Conservation (phyloP, 2,329 filamentous ascomycete genomes). For the Sarocladium oryzae region DNA sequence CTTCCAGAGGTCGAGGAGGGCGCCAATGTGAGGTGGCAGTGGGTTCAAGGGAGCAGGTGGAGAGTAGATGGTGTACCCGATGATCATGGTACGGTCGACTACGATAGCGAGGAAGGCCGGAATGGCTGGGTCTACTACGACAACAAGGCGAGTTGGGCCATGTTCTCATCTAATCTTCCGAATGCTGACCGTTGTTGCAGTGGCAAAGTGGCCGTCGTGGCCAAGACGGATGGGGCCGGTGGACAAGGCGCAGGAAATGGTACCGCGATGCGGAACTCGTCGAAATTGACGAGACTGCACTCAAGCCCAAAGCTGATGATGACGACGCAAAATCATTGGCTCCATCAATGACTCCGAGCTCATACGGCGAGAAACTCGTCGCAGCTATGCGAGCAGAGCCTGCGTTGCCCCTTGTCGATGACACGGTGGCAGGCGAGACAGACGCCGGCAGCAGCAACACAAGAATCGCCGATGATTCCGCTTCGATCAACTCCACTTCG, state of each 20-base stretch:
- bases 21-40: conserved; percentile 56
- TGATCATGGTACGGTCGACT: conserved; percentile 36
- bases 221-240: conserved; percentile 86
- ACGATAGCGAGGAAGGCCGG: conserved; percentile 53
- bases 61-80: conserved; percentile 69
- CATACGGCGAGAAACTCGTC: conserved; percentile 31
- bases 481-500: conserved; percentile 42
- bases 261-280: conserved; percentile 93
- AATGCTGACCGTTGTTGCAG: conserved; percentile 34
- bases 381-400: conserved; percentile 16
- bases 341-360: conserved; percentile 19
- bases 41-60: conserved; percentile 84
- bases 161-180: neutral
- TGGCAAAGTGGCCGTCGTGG: conserved; percentile 86
- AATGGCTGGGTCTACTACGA: conserved; percentile 97
- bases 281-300: conserved; percentile 47
- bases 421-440: conserved; percentile 15
- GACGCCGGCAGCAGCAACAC: conserved; percentile 20
- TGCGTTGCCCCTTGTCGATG: conserved; percentile 11
- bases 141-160: conserved; percentile 63
- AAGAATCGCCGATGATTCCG: conserved; percentile 31
- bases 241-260: conserved; percentile 92
- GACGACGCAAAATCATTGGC: conserved; percentile 25
- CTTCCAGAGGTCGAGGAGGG: conserved; percentile 56
- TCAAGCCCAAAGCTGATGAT: conserved; percentile 25